Conservation (phyloP, 495 filamentous ascomycete genomes). For the Lasiosphaeria hispida region DNA sequence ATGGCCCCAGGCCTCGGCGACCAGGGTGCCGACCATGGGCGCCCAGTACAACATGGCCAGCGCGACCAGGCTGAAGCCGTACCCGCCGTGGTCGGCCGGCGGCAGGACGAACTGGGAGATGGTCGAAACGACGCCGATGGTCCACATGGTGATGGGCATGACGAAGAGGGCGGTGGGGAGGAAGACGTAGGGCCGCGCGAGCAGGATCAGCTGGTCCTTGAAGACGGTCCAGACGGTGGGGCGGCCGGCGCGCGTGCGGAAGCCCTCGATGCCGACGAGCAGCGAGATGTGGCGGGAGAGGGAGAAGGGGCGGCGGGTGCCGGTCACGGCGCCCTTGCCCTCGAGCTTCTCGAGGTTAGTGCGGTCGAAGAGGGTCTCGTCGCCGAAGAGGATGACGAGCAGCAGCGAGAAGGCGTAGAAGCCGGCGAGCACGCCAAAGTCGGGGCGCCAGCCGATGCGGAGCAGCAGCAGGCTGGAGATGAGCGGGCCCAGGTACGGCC, state of each 20-base stretch:
- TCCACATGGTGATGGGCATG: slow-evolving; percentile 30
- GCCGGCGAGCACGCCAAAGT: slow-evolving; percentile 46
- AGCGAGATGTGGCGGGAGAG: slow-evolving; percentile 3
- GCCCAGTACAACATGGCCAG: slow-evolving; percentile 35
- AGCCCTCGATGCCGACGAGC: slow-evolving; percentile 24
- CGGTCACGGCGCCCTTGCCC: background rate
- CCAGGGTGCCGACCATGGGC: slow-evolving; percentile 35
- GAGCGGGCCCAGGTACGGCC: slow-evolving; percentile 54
- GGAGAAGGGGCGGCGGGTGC: background rate
- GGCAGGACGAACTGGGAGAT: slow-evolving; percentile 37
- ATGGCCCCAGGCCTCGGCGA: slow-evolving; percentile 38
- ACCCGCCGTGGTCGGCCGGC: slow-evolving; percentile 24
- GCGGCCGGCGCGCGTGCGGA: slow-evolving; percentile 23
- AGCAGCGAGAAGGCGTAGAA: slow-evolving; percentile 45
- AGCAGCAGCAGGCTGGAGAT: slow-evolving; percentile 53
- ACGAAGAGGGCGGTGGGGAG: slow-evolving; percentile 25
- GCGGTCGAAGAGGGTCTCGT: slow-evolving; percentile 48
- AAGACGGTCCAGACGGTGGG: slow-evolving; percentile 20
- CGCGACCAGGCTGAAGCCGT: slow-evolving; percentile 27
- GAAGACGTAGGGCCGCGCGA: slow-evolving; percentile 28
- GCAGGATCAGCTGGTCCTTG: slow-evolving; percentile 22
- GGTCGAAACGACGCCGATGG: slow-evolving; percentile 35
- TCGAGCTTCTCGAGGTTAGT: slow-evolving; percentile 14
- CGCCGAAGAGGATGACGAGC: slow-evolving; percentile 44
- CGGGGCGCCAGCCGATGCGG: slow-evolving; percentile 38